phyloP scores from a whole-genome alignment of 129 eudicot genomes.

The Mikania micrantha region DNA sequence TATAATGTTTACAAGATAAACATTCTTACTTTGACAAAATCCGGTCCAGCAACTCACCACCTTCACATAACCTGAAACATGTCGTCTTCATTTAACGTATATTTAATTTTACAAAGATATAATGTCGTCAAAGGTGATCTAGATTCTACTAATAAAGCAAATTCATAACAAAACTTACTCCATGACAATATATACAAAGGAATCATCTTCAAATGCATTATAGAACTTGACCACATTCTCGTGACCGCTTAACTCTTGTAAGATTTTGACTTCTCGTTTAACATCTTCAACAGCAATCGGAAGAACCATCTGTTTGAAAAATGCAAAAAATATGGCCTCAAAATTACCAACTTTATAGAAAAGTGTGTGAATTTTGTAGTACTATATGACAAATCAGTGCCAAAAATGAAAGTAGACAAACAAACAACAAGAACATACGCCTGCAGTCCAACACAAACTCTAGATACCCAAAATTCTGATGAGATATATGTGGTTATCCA shows the following conservation, averaged over 20 bases:
- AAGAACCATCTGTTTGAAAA: conserved; percentile 69
- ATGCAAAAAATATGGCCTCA: neutral
- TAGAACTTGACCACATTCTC: conserved; percentile 91
- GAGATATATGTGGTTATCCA: neutral
- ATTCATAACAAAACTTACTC: conserved; percentile 56
- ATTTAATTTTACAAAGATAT: neutral
- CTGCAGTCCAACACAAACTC: neutral
- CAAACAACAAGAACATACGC: neutral
- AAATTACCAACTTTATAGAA: neutral
- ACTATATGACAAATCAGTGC: neutral
- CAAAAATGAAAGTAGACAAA: neutral
- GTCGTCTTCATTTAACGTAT: neutral
- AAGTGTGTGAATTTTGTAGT: neutral
- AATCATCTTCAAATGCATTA: conserved; percentile 82
- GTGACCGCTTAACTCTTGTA: conserved; percentile 81
- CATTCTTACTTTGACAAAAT: conserved; percentile 72
- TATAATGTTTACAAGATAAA: conserved; percentile 9
- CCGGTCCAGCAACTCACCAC: conserved; percentile 95
- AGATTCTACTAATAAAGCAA: neutral
- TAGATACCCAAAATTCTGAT: neutral
- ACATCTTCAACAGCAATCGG: conserved; percentile 98
- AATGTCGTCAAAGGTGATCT: neutral
- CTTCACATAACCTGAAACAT: conserved; percentile 78
- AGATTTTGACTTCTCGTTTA: conserved; percentile 90
- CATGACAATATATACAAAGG: conserved; percentile 86